Conservation (phyloP, 768 basidiomycete genomes). For the Trametes gibbosa region DNA sequence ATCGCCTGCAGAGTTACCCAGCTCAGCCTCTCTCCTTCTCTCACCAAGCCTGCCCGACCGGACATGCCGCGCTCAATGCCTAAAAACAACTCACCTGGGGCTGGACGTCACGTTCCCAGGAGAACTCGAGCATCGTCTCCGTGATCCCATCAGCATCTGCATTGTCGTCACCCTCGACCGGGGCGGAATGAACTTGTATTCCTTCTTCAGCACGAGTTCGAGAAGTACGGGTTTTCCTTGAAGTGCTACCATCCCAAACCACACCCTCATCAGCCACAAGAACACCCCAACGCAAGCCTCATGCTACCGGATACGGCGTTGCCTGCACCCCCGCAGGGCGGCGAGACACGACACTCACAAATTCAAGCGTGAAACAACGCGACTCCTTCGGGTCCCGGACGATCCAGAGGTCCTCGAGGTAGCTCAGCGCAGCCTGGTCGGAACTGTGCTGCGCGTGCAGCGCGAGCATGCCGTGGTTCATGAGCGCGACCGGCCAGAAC, state of each 20-base stretch:
- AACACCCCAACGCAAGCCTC: not conserved
- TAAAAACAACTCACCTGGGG: constrained; percentile 44
- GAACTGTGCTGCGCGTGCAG: constrained; percentile 68
- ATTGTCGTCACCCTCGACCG: constrained; percentile 50
- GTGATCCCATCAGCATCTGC: constrained; percentile 76
- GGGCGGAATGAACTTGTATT: constrained; percentile 69
- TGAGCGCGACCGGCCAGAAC: constrained; percentile 85
- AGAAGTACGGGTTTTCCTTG: constrained; percentile 85
- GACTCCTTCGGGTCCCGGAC: constrained; percentile 69
- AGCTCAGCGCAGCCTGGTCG: constrained; percentile 80
- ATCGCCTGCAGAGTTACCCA: constrained; percentile 46
- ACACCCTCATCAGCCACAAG: not conserved
- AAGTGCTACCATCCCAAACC: constrained; percentile 52
- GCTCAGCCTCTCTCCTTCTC: not conserved
- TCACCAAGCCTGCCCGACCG: not conserved
- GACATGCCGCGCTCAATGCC: not conserved
- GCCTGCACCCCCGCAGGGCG: not conserved
- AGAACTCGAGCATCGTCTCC: constrained; percentile 74
- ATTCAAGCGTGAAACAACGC: constrained; percentile 81
- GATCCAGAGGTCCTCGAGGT: constrained; percentile 85
- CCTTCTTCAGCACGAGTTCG: constrained; percentile 76
- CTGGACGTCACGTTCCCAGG: constrained; percentile 73
- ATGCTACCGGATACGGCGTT: not conserved
- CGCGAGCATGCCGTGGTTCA: constrained; percentile 65
- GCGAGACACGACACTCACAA: constrained; percentile 54